Evolutionary conservation across 2,329 filamentous ascomycete genomes (phyloP), one percentile per base, ranked within the genome.

Genomic region (Hypoxylon sp.): DNA sequence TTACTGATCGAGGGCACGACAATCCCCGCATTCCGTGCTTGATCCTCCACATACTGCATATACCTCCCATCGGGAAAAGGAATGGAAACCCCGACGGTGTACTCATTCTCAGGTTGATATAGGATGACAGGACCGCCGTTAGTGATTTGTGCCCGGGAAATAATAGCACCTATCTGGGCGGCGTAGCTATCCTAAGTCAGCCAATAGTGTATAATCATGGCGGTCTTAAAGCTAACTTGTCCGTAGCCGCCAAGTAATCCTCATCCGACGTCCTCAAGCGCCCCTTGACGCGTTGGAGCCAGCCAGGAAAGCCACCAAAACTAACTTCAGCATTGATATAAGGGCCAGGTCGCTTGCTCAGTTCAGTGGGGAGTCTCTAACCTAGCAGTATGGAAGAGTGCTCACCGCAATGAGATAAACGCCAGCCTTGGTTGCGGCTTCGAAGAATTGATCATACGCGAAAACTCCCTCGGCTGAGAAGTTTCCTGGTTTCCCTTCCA

Each of bases 51-150:
- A 70, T 91, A 90, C 58, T 88, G 84, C 78, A 94, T 88, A 76
- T 94, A 95, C 0, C 84, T 82, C 0, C 85, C 83, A 72, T 92
- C 88, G 0, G 91, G 90, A 71, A 91, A 92, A 0, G 80, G 78
- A 3, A 86, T 81, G 2, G 81, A 82, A 5, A 80, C 81, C 9
- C 81, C 84, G 5, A 81, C 79, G 1, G 86, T 89, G 46, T 95
- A 94, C 78, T 96, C 93, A 70, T 96, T 97, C 78, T 97, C 93
- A 0, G 92, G 90, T 77, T 97, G 93, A 53, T 92, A 86, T 1
- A 95, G 81, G 65, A 96, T 92, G 10, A 96, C 85, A 0, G 92
- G 92, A 0, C 93, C 93, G 0, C 92, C 93, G 54, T 94, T 92
- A 0, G 92, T 95, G 73, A 97, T 94, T 74, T 96, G 92, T 0